Evolutionary conservation across 176 grass and related monocot genomes (phyloP).

Genomic region (Triticum dicoccoides): DNA sequence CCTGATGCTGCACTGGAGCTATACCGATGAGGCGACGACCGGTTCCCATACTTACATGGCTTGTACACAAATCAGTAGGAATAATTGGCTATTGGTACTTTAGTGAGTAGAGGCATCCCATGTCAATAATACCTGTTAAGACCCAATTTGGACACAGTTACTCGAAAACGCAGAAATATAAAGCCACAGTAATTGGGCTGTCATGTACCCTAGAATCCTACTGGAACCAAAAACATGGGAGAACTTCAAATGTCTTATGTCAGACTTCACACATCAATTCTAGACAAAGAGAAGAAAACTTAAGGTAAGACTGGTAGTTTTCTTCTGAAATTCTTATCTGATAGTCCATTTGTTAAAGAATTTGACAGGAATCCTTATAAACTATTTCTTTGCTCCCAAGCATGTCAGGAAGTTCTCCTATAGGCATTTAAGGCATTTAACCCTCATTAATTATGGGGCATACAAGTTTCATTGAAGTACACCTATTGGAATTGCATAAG

Average conservation of each 20-base stretch:
- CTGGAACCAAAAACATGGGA: background rate
- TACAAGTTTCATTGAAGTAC: background rate
- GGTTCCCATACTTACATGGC: background rate
- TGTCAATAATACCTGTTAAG: background rate
- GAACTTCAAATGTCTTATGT: background rate
- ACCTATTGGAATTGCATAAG: background rate
- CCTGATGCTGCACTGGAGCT: background rate
- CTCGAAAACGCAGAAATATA: background rate
- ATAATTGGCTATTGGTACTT: background rate
- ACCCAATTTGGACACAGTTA: background rate
- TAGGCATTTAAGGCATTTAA: background rate
- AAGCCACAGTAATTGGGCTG: background rate
- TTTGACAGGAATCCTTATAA: constrained; percentile 1
- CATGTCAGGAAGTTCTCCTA: background rate
- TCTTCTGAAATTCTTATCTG: background rate
- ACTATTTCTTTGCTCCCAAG: background rate
- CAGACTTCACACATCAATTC: background rate
- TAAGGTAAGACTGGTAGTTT: background rate
- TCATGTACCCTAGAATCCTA: background rate
- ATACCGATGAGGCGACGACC: background rate
- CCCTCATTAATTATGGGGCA: background rate
- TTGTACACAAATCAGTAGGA: background rate
- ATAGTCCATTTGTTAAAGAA: background rate
- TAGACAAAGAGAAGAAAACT: background rate
- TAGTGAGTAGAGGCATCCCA: background rate